Evolutionary conservation across 1,284 basidiomycete species (phyloP), one percentile per base, ranked within the genome.

Genomic region (Ceratobasidium sp.): DNA sequence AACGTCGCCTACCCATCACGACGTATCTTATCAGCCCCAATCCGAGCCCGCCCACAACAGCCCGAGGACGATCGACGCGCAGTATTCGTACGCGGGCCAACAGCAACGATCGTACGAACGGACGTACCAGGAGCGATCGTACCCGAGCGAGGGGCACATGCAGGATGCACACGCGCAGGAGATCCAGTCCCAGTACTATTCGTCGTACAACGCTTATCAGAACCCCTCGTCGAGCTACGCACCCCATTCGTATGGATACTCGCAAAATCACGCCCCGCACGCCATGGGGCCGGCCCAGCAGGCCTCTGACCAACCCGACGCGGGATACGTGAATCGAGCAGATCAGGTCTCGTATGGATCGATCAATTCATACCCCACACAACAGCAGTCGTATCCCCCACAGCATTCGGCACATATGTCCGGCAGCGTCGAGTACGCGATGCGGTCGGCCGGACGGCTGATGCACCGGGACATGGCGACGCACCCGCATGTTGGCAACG

Each of bases 331-430:
- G 39, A 41, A 39, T 63, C 69, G 58, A 16, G 16, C 66, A 46
- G 66, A 69, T 46, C 66, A 69, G 34, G 49, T 54, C 51, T 56
- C 66, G 29, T 69, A 51, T 24, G 62, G 62, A 46, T 62, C 58
- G 69, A 72, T 72, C 69, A 72, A 72, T 43, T 37, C 69, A 31
- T 73, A 73, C 69, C 59, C 69, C 58, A 41, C 56, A 61, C 69
- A 72, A n/a, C 46, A 54, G 22, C 53, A 69, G 22, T 19, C 27
- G 34, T 41, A 56, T 27, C 56, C 49, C 14, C 31, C 58, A 2
- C 69, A 62, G 58, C 46, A 73, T 34, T 54, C 69, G 14, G 6
- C 51, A 2, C 54, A 56, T 11, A 64, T 64, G 62, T 31, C 43
- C 27, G 31, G 19, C n/a, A 27, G 39, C 43, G 62, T 64, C 9